Conservation (phyloP, 2,329 filamentous ascomycete genomes). For the Diaporthe australafricana region DNA sequence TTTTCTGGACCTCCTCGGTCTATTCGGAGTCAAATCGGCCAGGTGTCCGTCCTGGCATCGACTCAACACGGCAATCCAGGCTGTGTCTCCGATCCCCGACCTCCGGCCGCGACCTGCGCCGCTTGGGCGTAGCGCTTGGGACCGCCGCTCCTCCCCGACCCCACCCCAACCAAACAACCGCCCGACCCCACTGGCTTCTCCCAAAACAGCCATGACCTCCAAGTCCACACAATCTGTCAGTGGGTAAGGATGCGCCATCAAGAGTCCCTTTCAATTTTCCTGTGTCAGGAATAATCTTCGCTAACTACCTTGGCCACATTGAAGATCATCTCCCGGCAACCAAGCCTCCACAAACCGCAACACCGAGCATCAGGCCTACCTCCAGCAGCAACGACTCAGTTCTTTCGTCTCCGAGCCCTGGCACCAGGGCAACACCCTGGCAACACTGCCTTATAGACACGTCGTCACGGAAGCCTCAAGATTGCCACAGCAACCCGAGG, state of each 20-base stretch:
- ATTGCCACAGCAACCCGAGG: neutral
- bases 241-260: neutral
- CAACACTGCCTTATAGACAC: neutral
- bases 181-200: no score
- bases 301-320: neutral
- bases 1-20: neutral
- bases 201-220: neutral
- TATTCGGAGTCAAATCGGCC: neutral
- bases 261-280: no score
- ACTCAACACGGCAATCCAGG: neutral
- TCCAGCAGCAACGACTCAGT: slow-evolving; percentile 16
- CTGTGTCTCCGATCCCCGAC: neutral
- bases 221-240: neutral
- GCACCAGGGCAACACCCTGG: neutral
- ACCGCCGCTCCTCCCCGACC: no score
- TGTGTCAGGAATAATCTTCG: neutral
- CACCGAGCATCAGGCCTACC: neutral
- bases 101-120: neutral
- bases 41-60: neutral
- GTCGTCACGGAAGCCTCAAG: neutral
- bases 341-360: neutral
- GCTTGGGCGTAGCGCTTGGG: no score
- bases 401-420: neutral
- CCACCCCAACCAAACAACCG: no score
- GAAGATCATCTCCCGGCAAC: neutral